Conservation (phyloP, 805 yeast genomes). For the Yamadazyma sp. region DNA sequence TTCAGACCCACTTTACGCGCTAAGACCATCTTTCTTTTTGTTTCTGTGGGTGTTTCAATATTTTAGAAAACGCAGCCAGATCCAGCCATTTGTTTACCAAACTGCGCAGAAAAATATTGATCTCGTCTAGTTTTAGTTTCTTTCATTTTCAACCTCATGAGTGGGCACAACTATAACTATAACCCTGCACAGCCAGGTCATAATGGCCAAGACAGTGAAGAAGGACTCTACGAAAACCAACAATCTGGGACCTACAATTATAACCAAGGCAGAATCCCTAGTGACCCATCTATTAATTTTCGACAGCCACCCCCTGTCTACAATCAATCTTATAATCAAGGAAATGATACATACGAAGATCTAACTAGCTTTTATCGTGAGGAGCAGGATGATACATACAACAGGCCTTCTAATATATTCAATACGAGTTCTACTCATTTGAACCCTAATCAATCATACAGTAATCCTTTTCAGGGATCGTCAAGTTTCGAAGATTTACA, state of each 20-base stretch:
- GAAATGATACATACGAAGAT: conserved; percentile 21
- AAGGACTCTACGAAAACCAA: conserved; percentile 10
- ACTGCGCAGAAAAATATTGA: conserved; percentile 4
- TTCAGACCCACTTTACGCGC: no score
- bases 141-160: no score
- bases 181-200: background rate
- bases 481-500: conserved; percentile 13
- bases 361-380: conserved; percentile 23
- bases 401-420: conserved; percentile 28
- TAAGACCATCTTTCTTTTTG: no score
- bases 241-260: conserved; percentile 22
- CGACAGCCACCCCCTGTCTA: conserved; percentile 29
- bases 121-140: conserved; percentile 4
- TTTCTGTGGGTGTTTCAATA: no score
- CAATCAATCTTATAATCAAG: conserved; percentile 11
- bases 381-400: conserved; percentile 17
- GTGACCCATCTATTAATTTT: conserved; percentile 25
- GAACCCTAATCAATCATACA: conserved; percentile 14
- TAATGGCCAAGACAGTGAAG: background rate
- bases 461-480: conserved; percentile 17
- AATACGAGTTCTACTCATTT: conserved; percentile 22
- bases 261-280: conserved; percentile 11
- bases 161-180: conserved; percentile 11
- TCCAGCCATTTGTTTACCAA: conserved; percentile 15
- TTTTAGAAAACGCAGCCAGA: conserved; percentile 2